These are phyloP conservation scores for Yamadazyma triangularis DNA, from an alignment of 1,139 yeast species.

Conservation along the genomic window DNA sequence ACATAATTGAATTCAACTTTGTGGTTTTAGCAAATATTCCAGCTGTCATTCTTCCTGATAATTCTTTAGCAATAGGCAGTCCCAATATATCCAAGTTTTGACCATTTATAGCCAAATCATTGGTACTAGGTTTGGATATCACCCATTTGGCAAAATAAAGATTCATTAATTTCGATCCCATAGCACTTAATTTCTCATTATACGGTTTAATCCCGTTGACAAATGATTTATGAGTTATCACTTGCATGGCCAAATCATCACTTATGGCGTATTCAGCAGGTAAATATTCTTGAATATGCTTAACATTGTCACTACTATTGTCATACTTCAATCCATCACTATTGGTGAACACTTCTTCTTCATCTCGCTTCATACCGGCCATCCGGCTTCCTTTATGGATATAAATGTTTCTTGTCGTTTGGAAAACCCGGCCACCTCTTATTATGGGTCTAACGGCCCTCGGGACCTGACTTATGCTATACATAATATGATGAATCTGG, in stretches of 20 bases:
- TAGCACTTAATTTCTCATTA: slow-evolving; percentile 74
- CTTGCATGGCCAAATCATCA: slow-evolving; percentile 63
- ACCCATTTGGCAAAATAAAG: slow-evolving; percentile 55
- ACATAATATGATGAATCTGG: too few relatives aligned
- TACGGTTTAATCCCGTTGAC: slow-evolving; percentile 88
- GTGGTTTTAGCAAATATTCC: slow-evolving; percentile 50
- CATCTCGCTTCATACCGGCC: slow-evolving; percentile 73
- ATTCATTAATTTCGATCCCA: slow-evolving; percentile 74
- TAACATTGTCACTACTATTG: slow-evolving; percentile 43
- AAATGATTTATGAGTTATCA: slow-evolving; percentile 88
- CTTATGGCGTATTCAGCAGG: slow-evolving; percentile 40
- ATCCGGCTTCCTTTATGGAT: slow-evolving; percentile 60
- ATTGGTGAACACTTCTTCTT: slow-evolving; percentile 56
- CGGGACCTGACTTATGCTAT: too few relatives aligned
- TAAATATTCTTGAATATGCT: slow-evolving; percentile 45
- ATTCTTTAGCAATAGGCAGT: slow-evolving; percentile 44
- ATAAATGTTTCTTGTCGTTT: slow-evolving; percentile 20
- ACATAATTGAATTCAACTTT: slow-evolving; percentile 53
- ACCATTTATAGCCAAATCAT: slow-evolving; percentile 44
- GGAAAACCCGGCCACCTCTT: too few relatives aligned
- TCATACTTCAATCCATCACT: slow-evolving; percentile 61
- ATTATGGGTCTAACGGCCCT: too few relatives aligned
- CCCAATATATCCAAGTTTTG: slow-evolving; percentile 65
- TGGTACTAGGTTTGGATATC: slow-evolving; percentile 20
- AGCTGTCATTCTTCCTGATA: slow-evolving; percentile 46